Conservation (phyloP, 495 filamentous ascomycete genomes). For the Parathielavia hyrcaniae region DNA sequence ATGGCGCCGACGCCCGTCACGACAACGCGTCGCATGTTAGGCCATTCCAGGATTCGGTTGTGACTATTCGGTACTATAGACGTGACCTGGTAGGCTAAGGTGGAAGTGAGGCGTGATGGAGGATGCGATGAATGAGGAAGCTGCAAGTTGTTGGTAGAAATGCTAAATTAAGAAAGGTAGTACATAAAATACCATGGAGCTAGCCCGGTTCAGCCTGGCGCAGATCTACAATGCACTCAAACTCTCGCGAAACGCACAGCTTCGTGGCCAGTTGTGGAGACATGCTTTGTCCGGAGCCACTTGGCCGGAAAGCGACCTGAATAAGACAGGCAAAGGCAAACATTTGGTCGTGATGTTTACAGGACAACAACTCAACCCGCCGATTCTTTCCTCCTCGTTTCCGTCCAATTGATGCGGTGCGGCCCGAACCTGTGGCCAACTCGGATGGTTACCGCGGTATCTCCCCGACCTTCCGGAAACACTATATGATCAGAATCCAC, state of each 20-base stretch:
- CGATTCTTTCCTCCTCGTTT: neutral
- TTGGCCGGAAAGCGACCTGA: slow-evolving; percentile 21
- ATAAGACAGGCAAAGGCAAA: slow-evolving; percentile 10
- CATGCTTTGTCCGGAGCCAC: slow-evolving; percentile 13
- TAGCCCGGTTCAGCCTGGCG: neutral
- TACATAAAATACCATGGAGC: neutral
- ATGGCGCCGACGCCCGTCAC: slow-evolving; percentile 91
- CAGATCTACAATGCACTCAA: neutral
- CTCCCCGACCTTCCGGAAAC: too few relatives aligned
- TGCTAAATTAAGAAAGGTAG: too few relatives aligned
- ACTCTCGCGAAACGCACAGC: neutral
- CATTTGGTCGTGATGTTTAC: neutral
- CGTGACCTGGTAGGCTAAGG: neutral
- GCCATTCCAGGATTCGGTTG: slow-evolving; percentile 7
- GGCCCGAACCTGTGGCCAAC: neutral
- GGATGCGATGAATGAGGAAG: neutral
- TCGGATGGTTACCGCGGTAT: too few relatives aligned
- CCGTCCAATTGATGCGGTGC: neutral
- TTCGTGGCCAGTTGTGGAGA: slow-evolving; percentile 1
- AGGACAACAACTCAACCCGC: neutral
- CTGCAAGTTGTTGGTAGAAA: too few relatives aligned
- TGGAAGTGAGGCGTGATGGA: neutral
- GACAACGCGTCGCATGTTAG: slow-evolving; percentile 80
- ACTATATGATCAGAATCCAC: too few relatives aligned
- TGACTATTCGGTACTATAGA: too few relatives aligned